phyloP scores from a whole-genome alignment of 2,329 filamentous ascomycete species.

The Fusarium coffeatum region DNA sequence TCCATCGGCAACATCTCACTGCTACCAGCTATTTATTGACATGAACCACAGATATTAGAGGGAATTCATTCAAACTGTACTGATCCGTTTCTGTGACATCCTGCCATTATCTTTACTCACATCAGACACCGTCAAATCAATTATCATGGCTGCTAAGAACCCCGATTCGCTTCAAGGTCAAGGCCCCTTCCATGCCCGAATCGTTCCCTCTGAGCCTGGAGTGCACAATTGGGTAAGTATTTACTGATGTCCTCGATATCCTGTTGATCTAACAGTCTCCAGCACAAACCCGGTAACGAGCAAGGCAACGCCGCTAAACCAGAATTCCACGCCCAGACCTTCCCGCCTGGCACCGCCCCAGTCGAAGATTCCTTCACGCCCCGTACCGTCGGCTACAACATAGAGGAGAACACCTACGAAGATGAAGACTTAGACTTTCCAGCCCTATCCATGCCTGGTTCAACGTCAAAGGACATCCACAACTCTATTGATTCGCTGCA shows the following conservation, averaged over 20 bases:
- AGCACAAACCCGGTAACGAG: slow-evolving; percentile 4
- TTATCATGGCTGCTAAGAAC: background rate
- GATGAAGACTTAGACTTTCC: background rate
- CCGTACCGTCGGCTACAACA: background rate
- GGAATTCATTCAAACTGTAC: background rate
- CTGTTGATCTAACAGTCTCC: fast-evolving
- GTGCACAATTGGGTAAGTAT: background rate
- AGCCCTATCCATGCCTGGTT: background rate
- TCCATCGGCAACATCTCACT: background rate
- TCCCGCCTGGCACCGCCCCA: background rate
- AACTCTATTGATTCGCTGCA: background rate
- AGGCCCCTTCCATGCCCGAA: background rate
- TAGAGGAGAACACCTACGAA: background rate
- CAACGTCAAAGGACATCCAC: slow-evolving; percentile 7
- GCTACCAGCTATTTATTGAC: background rate
- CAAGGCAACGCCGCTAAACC: background rate
- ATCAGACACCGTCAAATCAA: background rate
- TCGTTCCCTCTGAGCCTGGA: background rate
- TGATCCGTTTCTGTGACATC: background rate
- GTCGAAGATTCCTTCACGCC: background rate
- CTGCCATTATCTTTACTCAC: fast-evolving
- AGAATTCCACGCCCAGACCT: background rate
- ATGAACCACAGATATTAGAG: no score
- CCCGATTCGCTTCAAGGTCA: background rate
- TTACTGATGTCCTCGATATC: fast-evolving